Percentiles rank a stretch among this genome's conserved stretches.
These are phyloP conservation scores for Apocynum venetum DNA, from an alignment of 257 asterid species.

Conservation along the genomic window DNA sequence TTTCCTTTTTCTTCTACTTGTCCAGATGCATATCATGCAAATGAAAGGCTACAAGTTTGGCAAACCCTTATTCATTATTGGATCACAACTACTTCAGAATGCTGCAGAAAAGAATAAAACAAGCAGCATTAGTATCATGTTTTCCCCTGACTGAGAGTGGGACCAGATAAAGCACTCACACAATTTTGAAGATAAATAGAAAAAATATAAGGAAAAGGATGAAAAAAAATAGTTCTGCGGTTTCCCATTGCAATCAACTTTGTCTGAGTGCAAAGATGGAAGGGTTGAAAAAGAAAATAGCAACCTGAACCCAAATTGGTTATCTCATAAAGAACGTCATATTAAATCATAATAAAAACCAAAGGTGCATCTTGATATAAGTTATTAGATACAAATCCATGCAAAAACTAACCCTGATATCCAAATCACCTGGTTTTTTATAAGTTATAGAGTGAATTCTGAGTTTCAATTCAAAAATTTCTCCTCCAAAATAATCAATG, in stretches of 20 bases:
- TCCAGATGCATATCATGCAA: background rate
- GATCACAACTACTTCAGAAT: background rate
- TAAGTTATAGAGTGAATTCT: background rate
- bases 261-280: background rate
- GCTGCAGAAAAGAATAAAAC: slow-evolving; percentile 1
- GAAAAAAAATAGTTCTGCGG: background rate
- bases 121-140: background rate
- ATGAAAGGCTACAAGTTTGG: background rate
- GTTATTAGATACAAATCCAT: background rate
- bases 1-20: slow-evolving; percentile 7
- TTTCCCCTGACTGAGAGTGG: background rate
- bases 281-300: background rate
- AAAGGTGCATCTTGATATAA: background rate
- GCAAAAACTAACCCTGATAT: background rate
- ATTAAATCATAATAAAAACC: background rate
- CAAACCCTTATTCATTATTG: background rate
- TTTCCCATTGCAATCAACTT: background rate
- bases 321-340: background rate
- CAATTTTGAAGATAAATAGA: background rate
- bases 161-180: background rate
- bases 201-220: background rate
- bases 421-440: background rate
- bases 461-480: background rate
- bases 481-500: background rate
- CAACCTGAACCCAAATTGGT: background rate